Percentiles rank a stretch among this genome's conserved stretches.
Conservation (phyloP, 352 stramenopile genomes). For the Globisporangium splendens region DNA sequence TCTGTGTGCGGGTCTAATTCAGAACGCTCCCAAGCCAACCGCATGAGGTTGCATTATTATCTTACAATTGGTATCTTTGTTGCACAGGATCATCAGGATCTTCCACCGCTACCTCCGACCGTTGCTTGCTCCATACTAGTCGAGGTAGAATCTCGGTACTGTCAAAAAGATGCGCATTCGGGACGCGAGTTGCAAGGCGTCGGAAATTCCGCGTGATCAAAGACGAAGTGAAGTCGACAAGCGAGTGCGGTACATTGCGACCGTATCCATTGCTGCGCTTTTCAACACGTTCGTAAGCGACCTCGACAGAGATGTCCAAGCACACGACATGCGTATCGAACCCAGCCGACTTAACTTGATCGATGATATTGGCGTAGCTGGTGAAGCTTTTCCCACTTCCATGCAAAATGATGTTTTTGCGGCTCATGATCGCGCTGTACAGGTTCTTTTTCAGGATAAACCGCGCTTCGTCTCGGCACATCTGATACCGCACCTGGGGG, state of each 20-base stretch:
- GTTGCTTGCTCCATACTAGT: constrained; percentile 78
- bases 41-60: not conserved
- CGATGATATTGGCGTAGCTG: constrained; percentile 57
- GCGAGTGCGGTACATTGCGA: constrained; percentile 52
- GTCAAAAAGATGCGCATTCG: constrained; percentile 74
- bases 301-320: constrained; percentile 58
- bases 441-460: constrained; percentile 85
- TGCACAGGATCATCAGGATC: constrained; percentile 55
- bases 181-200: constrained; percentile 48
- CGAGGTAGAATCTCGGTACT: constrained; percentile 52
- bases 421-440: constrained; percentile 68
- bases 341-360: constrained; percentile 58
- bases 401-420: constrained; percentile 80
- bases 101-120: constrained; percentile 33
- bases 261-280: constrained; percentile 65
- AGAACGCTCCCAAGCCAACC: not conserved
- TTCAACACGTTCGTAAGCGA: constrained; percentile 66
- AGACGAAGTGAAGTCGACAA: constrained; percentile 64
- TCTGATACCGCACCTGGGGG: constrained; percentile 69
- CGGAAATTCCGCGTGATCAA: constrained; percentile 69
- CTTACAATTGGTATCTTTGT: constrained; percentile 57
- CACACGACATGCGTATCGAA: constrained; percentile 80
- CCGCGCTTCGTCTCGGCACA: constrained; percentile 74
- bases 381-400: constrained; percentile 71
- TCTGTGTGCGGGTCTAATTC: too few relatives aligned